phyloP scores from a whole-genome alignment of 257 asterid species.

The Nicotiana obtusifolia region DNA sequence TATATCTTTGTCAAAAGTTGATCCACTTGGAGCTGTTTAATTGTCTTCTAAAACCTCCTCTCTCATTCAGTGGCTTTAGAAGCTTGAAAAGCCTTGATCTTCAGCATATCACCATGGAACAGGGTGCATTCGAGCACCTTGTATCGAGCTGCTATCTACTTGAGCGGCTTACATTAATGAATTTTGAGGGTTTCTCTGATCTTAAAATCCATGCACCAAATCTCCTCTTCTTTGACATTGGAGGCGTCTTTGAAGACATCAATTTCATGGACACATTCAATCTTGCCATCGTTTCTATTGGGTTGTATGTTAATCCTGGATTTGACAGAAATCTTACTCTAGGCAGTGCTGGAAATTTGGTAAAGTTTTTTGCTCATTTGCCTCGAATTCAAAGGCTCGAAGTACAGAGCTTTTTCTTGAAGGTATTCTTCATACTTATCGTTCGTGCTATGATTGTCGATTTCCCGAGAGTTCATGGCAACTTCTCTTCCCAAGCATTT shows the following conservation, averaged over 20 bases:
- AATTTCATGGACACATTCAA: slow-evolving; percentile 56
- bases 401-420: slow-evolving; percentile 87
- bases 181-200: slow-evolving; percentile 77
- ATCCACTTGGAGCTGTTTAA: slow-evolving; percentile 86
- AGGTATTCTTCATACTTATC: slow-evolving; percentile 44
- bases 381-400: slow-evolving; percentile 92
- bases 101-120: slow-evolving; percentile 96
- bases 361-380: slow-evolving; percentile 68
- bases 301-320: slow-evolving; percentile 58
- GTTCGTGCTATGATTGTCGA: not conserved
- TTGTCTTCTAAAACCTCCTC: slow-evolving; percentile 75
- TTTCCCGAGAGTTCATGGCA: not conserved
- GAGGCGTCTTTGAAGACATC: slow-evolving; percentile 81
- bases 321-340: slow-evolving; percentile 40
- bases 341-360: slow-evolving; percentile 67
- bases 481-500: slow-evolving; percentile 3
- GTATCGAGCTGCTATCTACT: slow-evolving; percentile 69
- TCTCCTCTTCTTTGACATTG: slow-evolving; percentile 88
- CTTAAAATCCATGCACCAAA: slow-evolving; percentile 77
- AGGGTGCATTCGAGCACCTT: slow-evolving; percentile 68
- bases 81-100: slow-evolving; percentile 88
- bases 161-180: slow-evolving; percentile 86
- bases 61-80: slow-evolving; percentile 61
- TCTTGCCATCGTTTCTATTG: slow-evolving; percentile 78
- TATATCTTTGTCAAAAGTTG: slow-evolving; percentile 64